Evolutionary conservation across 768 basidiomycete species (phyloP).

Genomic region (Rhizopogon vesiculosus): DNA sequence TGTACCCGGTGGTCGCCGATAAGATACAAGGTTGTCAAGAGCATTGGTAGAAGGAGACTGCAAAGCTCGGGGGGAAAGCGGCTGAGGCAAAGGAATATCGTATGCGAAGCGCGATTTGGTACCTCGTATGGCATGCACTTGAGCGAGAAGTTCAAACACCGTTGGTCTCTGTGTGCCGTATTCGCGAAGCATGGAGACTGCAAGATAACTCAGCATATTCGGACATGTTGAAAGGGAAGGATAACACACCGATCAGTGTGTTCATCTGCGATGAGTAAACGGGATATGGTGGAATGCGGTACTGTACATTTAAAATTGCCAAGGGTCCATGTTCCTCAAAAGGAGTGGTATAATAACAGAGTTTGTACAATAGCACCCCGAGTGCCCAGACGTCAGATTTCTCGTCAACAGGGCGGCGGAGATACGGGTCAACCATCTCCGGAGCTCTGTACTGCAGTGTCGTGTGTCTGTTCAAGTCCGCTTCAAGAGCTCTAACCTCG

Average conservation of each 20-base stretch:
- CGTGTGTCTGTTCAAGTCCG: constrained; percentile 91
- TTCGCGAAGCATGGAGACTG: constrained; percentile 91
- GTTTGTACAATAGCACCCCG: constrained; percentile 94
- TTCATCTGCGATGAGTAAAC: constrained; percentile 83
- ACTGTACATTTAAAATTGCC: constrained; percentile 95
- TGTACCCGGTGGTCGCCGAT: constrained; percentile 21
- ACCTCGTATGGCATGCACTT: constrained; percentile 83
- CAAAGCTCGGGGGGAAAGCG: constrained; percentile 38
- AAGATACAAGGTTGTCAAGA: constrained; percentile 36
- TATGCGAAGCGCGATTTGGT: constrained; percentile 81
- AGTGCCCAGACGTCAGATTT: constrained; percentile 98
- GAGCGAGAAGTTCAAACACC: constrained; percentile 80
- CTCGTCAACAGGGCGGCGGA: constrained; percentile 81
- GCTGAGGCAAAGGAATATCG: constrained; percentile 42
- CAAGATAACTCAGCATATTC: constrained; percentile 7
- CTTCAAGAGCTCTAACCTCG: constrained; percentile 84
- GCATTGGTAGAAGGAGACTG: constrained; percentile 22
- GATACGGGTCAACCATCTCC: constrained; percentile 93
- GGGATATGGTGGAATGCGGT: constrained; percentile 85
- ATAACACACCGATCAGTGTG: constrained; percentile 66
- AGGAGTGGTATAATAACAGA: constrained; percentile 99
- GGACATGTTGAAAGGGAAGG: neutral
- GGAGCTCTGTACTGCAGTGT: constrained; percentile 98
- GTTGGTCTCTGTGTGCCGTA: constrained; percentile 82
- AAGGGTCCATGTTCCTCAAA: constrained; percentile 97